phyloP scores from a whole-genome alignment of 2,329 filamentous ascomycete genomes.

The Fusarium citri region DNA sequence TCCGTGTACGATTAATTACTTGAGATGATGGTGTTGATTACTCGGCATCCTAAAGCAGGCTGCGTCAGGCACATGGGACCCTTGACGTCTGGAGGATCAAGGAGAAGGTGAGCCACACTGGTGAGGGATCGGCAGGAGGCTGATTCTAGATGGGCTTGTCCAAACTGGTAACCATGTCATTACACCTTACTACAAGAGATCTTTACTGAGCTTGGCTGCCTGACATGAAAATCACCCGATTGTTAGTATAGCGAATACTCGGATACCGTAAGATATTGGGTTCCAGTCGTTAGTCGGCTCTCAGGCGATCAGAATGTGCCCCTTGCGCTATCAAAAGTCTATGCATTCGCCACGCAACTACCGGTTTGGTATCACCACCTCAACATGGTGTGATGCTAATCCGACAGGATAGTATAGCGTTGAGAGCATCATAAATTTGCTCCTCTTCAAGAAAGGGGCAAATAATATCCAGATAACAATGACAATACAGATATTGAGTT shows the following conservation, averaged over 20 bases:
- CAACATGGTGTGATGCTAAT: too few relatives aligned
- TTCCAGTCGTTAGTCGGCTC: neutral
- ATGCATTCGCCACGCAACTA: neutral
- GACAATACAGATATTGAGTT: neutral
- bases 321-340: neutral
- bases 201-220: too few relatives aligned
- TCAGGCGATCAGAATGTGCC: neutral
- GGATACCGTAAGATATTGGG: neutral
- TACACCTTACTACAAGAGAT: neutral
- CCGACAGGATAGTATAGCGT: too few relatives aligned
- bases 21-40: too few relatives aligned
- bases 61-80: neutral
- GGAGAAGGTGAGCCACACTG: neutral
- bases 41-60: neutral
- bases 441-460: too few relatives aligned
- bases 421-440: too few relatives aligned
- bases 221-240: too few relatives aligned
- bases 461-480: too few relatives aligned
- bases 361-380: neutral
- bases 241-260: accelerated
- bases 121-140: neutral
- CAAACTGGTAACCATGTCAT: neutral
- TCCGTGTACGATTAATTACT: neutral
- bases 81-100: neutral
- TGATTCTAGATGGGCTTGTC: neutral